A percentile compares a stretch with the other conserved stretches of the same genome.
These are phyloP conservation scores for Trametes cinnabarina DNA, from an alignment of 768 basidiomycete species.

Conservation along the genomic window DNA sequence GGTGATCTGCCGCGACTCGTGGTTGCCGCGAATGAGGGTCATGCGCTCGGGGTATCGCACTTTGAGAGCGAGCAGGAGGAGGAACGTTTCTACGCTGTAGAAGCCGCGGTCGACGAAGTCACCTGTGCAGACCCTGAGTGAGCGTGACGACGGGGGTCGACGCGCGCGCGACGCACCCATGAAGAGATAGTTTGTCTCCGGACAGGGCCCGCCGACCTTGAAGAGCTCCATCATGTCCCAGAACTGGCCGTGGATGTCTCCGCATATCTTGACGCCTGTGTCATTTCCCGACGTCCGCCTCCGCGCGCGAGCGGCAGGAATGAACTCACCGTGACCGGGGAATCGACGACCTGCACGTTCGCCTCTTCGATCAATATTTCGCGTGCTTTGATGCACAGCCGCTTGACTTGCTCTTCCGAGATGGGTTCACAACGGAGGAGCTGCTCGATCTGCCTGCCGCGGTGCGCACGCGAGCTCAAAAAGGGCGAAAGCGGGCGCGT, in stretches of 20 bases:
- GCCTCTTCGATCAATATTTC: slow-evolving; percentile 98
- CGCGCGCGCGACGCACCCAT: slow-evolving; percentile 63
- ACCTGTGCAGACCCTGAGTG: slow-evolving; percentile 46
- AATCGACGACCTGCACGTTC: slow-evolving; percentile 94
- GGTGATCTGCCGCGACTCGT: slow-evolving; percentile 96
- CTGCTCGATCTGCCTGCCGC: slow-evolving; percentile 86
- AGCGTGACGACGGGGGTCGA: slow-evolving; percentile 11
- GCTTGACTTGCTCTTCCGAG: slow-evolving; percentile 93
- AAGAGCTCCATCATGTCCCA: slow-evolving; percentile 96
- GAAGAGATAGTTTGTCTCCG: slow-evolving; percentile 93
- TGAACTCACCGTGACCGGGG: slow-evolving; percentile 84
- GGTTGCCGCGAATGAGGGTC: slow-evolving; percentile 95
- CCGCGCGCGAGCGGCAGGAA: slow-evolving; percentile 23
- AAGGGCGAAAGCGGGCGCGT: neutral
- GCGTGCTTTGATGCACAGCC: slow-evolving; percentile 91
- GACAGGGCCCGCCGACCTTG: slow-evolving; percentile 88
- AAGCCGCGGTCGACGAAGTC: slow-evolving; percentile 98
- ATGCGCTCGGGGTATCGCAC: slow-evolving; percentile 97
- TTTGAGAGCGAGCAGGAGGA: slow-evolving; percentile 91
- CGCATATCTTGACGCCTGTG: slow-evolving; percentile 62
- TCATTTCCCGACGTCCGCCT: slow-evolving; percentile 7
- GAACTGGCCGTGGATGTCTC: slow-evolving; percentile 97
- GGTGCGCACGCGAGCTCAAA: neutral
- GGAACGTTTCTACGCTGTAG: slow-evolving; percentile 95
- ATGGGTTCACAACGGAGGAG: slow-evolving; percentile 92